phyloP scores from a whole-genome alignment of 1,284 basidiomycete species.

The Cryptococcus floricola region DNA sequence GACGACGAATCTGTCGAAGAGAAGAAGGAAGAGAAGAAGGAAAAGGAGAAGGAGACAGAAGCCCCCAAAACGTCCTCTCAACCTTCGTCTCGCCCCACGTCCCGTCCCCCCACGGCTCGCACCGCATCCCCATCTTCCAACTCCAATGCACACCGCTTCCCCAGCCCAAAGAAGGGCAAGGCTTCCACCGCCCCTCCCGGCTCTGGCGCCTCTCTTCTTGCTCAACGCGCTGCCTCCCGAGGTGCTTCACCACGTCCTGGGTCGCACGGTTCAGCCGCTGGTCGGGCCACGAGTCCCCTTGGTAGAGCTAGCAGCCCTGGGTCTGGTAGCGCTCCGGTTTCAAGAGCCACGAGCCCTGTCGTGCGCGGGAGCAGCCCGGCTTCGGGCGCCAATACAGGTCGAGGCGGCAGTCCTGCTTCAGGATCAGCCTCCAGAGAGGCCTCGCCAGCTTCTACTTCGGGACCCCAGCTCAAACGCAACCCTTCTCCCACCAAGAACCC shows the following conservation, averaged over 20 bases:
- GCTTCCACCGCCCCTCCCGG: constrained; percentile 33
- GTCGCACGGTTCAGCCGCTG: constrained; percentile 17
- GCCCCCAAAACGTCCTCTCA: constrained; percentile 8
- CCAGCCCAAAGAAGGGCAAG: constrained; percentile 24
- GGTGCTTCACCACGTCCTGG: constrained; percentile 29
- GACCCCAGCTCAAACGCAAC: not conserved
- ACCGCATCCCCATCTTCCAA: constrained; percentile 23
- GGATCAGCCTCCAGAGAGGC: constrained; percentile 16
- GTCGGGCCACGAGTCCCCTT: constrained; percentile 14
- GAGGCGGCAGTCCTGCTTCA: constrained; percentile 8
- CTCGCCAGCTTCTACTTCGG: constrained; percentile 13
- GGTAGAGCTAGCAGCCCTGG: constrained; percentile 14
- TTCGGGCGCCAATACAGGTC: constrained; percentile 2
- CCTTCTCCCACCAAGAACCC: no score
- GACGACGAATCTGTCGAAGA: constrained; percentile 17
- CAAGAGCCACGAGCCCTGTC: constrained; percentile 15
- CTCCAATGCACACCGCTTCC: constrained; percentile 2
- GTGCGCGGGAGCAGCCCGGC: constrained; percentile 10
- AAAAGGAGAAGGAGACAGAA: constrained; percentile 9
- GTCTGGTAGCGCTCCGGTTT: constrained; percentile 2
- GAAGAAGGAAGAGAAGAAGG: constrained; percentile 16
- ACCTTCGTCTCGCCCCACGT: constrained; percentile 24
- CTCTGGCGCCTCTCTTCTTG: constrained; percentile 33
- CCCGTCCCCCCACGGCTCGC: constrained; percentile 21
- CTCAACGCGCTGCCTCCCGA: constrained; percentile 40